Percentiles rank a stretch among this genome's conserved stretches.
These are phyloP conservation scores for Acanthamoeba culbertsoni DNA, from an alignment of 208 protist species.

Conservation along the genomic window DNA sequence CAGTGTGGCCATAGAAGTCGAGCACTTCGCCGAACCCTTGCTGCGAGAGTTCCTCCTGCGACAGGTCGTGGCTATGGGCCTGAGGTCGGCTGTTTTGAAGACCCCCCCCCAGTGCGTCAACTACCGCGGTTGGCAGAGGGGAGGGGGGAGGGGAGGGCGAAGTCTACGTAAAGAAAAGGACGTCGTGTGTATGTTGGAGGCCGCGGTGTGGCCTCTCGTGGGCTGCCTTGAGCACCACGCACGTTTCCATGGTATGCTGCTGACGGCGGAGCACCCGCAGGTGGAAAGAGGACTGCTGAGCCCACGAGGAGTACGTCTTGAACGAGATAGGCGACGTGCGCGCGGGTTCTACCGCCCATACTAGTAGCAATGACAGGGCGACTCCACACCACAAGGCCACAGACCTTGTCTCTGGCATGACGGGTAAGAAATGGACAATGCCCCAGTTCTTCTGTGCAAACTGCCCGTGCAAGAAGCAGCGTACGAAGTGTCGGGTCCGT, in stretches of 20 bases:
- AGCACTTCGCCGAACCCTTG: neutral
- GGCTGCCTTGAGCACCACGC: neutral
- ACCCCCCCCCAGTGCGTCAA: too few relatives aligned
- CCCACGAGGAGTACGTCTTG: neutral
- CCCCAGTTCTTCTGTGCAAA: too few relatives aligned
- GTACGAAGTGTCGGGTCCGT: too few relatives aligned
- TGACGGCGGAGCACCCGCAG: neutral
- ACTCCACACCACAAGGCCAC: too few relatives aligned
- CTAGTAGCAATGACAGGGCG: too few relatives aligned
- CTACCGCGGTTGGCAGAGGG: neutral
- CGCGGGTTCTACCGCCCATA: too few relatives aligned
- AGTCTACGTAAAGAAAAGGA: neutral
- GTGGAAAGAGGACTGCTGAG: neutral
- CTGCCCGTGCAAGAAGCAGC: too few relatives aligned
- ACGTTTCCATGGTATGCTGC: neutral
- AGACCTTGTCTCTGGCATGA: too few relatives aligned
- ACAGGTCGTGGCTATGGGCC: neutral
- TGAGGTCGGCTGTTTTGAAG: neutral
- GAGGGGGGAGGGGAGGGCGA: neutral
- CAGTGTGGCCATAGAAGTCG: slow-evolving; percentile 17
- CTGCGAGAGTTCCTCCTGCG: neutral
- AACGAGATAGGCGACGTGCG: too few relatives aligned
- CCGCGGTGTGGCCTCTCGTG: neutral
- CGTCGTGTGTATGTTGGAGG: neutral
- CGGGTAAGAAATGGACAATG: too few relatives aligned